Conservation (phyloP, 2,329 filamentous ascomycete species). For the Diaporthe sp. region DNA sequence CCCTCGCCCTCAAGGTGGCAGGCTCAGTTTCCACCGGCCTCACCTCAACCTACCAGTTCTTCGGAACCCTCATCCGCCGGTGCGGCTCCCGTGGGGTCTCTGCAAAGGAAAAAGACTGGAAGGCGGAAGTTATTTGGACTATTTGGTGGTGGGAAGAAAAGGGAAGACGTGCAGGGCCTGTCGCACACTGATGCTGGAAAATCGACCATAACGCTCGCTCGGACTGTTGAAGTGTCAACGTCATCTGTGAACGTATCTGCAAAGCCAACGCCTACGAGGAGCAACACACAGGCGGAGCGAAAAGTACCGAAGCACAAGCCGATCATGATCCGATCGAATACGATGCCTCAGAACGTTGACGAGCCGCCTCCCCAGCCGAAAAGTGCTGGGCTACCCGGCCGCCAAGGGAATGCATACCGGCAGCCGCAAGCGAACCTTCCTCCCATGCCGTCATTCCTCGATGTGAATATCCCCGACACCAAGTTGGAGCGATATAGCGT, state of each 20-base stretch:
- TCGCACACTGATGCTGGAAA: constrained; percentile 44
- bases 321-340: constrained; percentile 59
- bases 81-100: constrained; percentile 16
- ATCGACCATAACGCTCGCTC: constrained; percentile 41
- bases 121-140: constrained; percentile 73
- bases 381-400: constrained; percentile 34
- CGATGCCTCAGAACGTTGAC: constrained; percentile 50
- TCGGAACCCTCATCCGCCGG: constrained; percentile 34
- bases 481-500: constrained; percentile 92
- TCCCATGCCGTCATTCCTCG: constrained; percentile 63
- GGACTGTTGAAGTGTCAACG: constrained; percentile 16
- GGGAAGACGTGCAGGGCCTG: constrained; percentile 47
- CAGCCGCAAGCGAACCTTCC: constrained; percentile 30
- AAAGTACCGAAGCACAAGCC: constrained; percentile 59
- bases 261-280: constrained; percentile 50
- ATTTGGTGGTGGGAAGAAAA: constrained; percentile 60
- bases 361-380: constrained; percentile 34
- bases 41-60: constrained; percentile 38
- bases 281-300: constrained; percentile 52
- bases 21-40: constrained; percentile 43
- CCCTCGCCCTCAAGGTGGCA: constrained; percentile 48
- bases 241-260: constrained; percentile 32
- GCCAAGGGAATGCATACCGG: constrained; percentile 27
- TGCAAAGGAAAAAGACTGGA: constrained; percentile 63
- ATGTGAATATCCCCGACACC: constrained; percentile 84